A percentile compares a stretch with the other conserved stretches of the same genome.
These are phyloP conservation scores for Phellinidium pouzarii DNA, from an alignment of 1,284 basidiomycete species.

Conservation along the genomic window DNA sequence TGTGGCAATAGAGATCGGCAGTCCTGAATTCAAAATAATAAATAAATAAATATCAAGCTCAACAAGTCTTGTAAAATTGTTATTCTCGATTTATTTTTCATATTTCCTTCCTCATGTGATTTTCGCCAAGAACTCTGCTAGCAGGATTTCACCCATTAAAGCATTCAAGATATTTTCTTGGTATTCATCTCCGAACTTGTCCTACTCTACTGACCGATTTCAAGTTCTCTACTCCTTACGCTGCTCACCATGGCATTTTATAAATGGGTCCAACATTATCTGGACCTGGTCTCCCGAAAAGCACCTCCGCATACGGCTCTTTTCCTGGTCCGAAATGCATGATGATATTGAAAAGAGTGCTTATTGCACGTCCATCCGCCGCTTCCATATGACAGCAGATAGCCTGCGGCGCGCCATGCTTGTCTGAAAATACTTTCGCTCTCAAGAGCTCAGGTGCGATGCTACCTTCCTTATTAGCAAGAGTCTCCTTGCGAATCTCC, in stretches of 20 bases:
- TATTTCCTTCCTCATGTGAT: too few relatives aligned
- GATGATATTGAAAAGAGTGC: slow-evolving; percentile 32
- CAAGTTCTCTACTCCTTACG: too few relatives aligned
- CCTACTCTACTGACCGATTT: too few relatives aligned
- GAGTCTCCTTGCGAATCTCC: slow-evolving; percentile 21
- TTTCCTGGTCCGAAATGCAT: slow-evolving; percentile 28
- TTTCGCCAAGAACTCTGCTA: too few relatives aligned
- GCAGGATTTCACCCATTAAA: too few relatives aligned
- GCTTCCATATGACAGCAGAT: slow-evolving; percentile 28
- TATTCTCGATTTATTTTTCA: too few relatives aligned
- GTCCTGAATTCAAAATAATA: too few relatives aligned
- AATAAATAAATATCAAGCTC: too few relatives aligned
- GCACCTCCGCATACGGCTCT: slow-evolving; percentile 27
- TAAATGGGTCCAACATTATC: slow-evolving; percentile 22
- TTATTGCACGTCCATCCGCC: slow-evolving; percentile 22
- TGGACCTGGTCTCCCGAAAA: slow-evolving; percentile 28
- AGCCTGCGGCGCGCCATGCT: slow-evolving; percentile 27
- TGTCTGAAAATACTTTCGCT: slow-evolving; percentile 28
- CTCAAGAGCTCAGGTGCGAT: slow-evolving; percentile 24
- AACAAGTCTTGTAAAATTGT: too few relatives aligned
- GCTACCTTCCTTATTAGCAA: slow-evolving; percentile 18
- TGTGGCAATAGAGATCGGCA: too few relatives aligned
- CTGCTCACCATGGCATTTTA: slow-evolving; percentile 25
- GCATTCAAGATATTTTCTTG: too few relatives aligned
- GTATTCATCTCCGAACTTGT: too few relatives aligned